Conservation (phyloP, 352 stramenopile genomes). For the Phytophthora pluvialis region DNA sequence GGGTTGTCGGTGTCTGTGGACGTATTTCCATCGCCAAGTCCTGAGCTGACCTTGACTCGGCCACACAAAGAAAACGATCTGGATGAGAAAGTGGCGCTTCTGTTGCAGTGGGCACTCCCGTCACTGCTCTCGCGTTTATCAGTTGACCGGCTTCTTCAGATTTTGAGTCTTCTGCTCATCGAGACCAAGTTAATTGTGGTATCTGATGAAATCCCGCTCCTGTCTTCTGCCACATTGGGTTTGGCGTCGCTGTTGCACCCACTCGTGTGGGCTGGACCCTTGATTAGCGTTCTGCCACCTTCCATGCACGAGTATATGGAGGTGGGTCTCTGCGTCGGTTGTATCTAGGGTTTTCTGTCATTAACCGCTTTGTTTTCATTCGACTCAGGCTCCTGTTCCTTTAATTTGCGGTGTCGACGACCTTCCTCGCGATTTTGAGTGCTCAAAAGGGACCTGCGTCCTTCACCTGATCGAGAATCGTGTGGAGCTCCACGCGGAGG, state of each 20-base stretch:
- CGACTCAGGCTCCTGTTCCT: constrained; percentile 50
- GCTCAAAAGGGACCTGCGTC: constrained; percentile 42
- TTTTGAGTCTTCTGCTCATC: constrained; percentile 47
- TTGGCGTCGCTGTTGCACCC: constrained; percentile 53
- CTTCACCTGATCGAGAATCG: constrained; percentile 42
- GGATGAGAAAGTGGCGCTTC: constrained; percentile 45
- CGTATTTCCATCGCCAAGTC: constrained; percentile 25
- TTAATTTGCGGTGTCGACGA: constrained; percentile 59
- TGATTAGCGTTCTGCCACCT: constrained; percentile 56
- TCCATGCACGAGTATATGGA: constrained; percentile 66
- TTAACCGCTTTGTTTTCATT: constrained; percentile 6
- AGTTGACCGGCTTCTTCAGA: constrained; percentile 50
- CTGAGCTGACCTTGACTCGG: constrained; percentile 35
- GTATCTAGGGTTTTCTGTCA: background rate
- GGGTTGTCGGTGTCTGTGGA: constrained; percentile 22
- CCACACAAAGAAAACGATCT: constrained; percentile 39
- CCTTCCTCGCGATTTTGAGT: constrained; percentile 46
- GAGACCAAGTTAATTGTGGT: constrained; percentile 67
- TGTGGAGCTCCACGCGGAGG: constrained; percentile 44
- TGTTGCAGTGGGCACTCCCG: constrained; percentile 59
- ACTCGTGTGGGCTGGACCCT: constrained; percentile 53
- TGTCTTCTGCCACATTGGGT: constrained; percentile 51
- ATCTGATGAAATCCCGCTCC: constrained; percentile 47
- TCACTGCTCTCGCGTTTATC: constrained; percentile 41
- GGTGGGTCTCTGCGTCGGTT: constrained; percentile 24